Evolutionary conservation across 306 rosid genomes (phyloP).

Genomic region (Cucurbita moschata): DNA sequence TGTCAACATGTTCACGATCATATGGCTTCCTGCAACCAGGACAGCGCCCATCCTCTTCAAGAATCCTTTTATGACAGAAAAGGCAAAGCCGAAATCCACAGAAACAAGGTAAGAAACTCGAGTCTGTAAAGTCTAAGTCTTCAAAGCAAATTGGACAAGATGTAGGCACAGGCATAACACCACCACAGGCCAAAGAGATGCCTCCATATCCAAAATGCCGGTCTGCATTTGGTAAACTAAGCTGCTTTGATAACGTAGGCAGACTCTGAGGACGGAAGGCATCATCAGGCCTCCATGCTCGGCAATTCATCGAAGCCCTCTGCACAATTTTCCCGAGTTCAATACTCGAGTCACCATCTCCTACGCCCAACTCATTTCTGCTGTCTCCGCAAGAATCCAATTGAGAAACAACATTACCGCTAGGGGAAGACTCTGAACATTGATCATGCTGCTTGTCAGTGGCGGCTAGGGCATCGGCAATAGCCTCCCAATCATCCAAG

Average conservation of each 20-base stretch:
- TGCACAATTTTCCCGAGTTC: slow-evolving; percentile 22
- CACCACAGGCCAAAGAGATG: slow-evolving; percentile 31
- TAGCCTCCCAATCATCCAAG: slow-evolving; percentile 97
- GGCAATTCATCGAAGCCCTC: slow-evolving; percentile 28
- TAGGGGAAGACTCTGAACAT: slow-evolving; percentile 20
- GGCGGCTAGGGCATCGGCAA: slow-evolving; percentile 93
- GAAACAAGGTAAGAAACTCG: slow-evolving; percentile 71
- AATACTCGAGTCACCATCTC: slow-evolving; percentile 18
- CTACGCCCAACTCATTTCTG: slow-evolving; percentile 14
- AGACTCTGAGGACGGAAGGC: slow-evolving; percentile 81
- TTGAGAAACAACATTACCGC: slow-evolving; percentile 19
- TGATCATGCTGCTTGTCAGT: slow-evolving; percentile 39
- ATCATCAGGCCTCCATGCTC: slow-evolving; percentile 92
- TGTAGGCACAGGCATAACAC: slow-evolving; percentile 29
- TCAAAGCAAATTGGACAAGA: slow-evolving; percentile 86
- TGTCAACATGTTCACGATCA: slow-evolving; percentile 36
- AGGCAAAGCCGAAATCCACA: slow-evolving; percentile 96
- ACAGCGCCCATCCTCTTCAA: slow-evolving; percentile 85
- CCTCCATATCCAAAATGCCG: slow-evolving; percentile 39
- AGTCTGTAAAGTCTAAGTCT: slow-evolving; percentile 82
- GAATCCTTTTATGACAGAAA: slow-evolving; percentile 93
- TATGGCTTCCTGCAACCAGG: slow-evolving; percentile 97
- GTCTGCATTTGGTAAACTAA: slow-evolving; percentile 49
- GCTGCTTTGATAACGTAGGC: slow-evolving; percentile 77
- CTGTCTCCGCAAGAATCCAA: slow-evolving; percentile 18